These are phyloP conservation scores for Rhipidocladum racemiflorum DNA, from an alignment of 176 grass and related monocot species.

Conservation along the genomic window DNA sequence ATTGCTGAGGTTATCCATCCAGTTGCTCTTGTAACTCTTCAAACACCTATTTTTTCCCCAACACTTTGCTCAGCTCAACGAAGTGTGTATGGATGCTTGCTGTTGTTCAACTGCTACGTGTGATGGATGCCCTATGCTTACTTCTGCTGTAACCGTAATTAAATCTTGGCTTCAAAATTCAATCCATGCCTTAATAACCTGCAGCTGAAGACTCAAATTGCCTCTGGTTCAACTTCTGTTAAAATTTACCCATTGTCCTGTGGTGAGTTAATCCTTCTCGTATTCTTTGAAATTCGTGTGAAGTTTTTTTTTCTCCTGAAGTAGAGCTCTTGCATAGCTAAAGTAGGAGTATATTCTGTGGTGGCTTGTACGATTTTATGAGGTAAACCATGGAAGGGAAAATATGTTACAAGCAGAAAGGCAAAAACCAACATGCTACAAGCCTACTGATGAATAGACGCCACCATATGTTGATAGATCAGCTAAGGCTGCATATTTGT, in stretches of 20 bases:
- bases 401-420: background rate
- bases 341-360: background rate
- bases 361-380: background rate
- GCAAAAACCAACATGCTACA: background rate
- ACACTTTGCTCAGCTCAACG: background rate
- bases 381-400: background rate
- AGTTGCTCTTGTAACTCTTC: conserved; percentile 9
- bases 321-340: background rate
- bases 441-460: background rate
- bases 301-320: background rate
- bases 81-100: conserved; percentile 4
- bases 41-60: background rate
- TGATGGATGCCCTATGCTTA: conserved; percentile 13
- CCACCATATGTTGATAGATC: background rate
- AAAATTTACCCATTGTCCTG: background rate
- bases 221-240: background rate
- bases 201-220: conserved; percentile 12
- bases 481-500: background rate
- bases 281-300: background rate
- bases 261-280: background rate
- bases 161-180: background rate
- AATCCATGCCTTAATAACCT: background rate
- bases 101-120: conserved; percentile 2
- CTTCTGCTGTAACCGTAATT: background rate
- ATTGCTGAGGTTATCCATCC: background rate